Evolutionary conservation across 768 basidiomycete genomes (phyloP).

Genomic region (Panaeolus cyanescens): DNA sequence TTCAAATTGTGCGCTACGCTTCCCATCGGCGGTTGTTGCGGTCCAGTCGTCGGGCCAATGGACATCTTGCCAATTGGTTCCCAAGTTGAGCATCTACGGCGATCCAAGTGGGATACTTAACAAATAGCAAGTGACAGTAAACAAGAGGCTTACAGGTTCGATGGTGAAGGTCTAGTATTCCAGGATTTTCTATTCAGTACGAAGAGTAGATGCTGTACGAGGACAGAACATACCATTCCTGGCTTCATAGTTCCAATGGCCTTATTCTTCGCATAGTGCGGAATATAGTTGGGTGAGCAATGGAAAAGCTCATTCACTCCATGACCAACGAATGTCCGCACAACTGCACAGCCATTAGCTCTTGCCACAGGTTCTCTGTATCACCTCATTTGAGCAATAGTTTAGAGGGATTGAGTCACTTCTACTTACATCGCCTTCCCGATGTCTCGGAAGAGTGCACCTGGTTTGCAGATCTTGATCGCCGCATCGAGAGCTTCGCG

Average conservation of each 20-base stretch:
- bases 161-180: slow-evolving; percentile 64
- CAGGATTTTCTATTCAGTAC: neutral
- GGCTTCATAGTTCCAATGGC: slow-evolving; percentile 91
- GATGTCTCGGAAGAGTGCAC: slow-evolving; percentile 84
- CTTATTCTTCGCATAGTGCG: slow-evolving; percentile 95
- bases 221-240: slow-evolving; percentile 70
- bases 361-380: slow-evolving; percentile 82
- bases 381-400: neutral
- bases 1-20: slow-evolving; percentile 94
- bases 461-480: slow-evolving; percentile 93
- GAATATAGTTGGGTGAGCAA: slow-evolving; percentile 73
- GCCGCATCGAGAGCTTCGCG: slow-evolving; percentile 85
- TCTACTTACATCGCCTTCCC: slow-evolving; percentile 86
- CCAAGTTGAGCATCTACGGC: slow-evolving; percentile 88
- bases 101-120: neutral
- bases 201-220: neutral
- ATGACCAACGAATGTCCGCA: slow-evolving; percentile 90
- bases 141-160: slow-evolving; percentile 63
- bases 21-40: slow-evolving; percentile 89
- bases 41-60: slow-evolving; percentile 99
- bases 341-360: slow-evolving; percentile 81
- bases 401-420: neutral
- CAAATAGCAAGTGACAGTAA: slow-evolving; percentile 8
- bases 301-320: slow-evolving; percentile 91
- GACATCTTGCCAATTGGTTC: slow-evolving; percentile 69